Percentiles rank a stretch among this genome's conserved stretches.
phyloP scores from a whole-genome alignment of 2,329 filamentous ascomycete genomes.

The Cladosporium colombiae region DNA sequence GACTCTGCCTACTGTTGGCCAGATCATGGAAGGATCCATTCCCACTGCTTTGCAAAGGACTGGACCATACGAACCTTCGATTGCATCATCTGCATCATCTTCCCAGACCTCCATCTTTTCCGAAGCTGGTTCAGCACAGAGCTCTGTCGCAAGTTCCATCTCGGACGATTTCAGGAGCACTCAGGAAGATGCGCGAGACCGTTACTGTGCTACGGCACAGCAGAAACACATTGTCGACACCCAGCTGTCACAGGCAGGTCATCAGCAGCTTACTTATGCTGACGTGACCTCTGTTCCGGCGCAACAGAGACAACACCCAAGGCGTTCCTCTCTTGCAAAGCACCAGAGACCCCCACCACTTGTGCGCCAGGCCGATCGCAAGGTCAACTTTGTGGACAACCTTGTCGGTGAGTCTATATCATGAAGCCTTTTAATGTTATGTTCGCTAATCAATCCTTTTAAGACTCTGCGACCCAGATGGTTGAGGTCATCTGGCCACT shows the following conservation, averaged over 20 bases:
- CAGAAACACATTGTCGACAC: slow-evolving; percentile 9
- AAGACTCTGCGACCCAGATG: slow-evolving; percentile 96
- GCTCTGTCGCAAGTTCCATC: slow-evolving; percentile 59
- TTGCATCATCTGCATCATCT: slow-evolving; percentile 74
- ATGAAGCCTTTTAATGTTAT: slow-evolving; percentile 33
- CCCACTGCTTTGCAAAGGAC: slow-evolving; percentile 37
- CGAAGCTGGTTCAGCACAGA: slow-evolving; percentile 50
- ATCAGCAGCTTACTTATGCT: slow-evolving; percentile 40
- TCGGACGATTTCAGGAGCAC: slow-evolving; percentile 60
- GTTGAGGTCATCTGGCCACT: slow-evolving; percentile 97
- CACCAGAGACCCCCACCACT: slow-evolving; percentile 70
- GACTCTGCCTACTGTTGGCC: slow-evolving; percentile 28
- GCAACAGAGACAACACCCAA: slow-evolving; percentile 64
- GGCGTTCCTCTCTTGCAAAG: slow-evolving; percentile 57
- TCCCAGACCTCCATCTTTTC: slow-evolving; percentile 80
- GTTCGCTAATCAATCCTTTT: slow-evolving; percentile 30
- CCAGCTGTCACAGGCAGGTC: slow-evolving; percentile 20
- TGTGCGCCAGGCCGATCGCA: slow-evolving; percentile 84
- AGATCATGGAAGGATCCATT: slow-evolving; percentile 34
- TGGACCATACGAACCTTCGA: slow-evolving; percentile 65
- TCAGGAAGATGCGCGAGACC: slow-evolving; percentile 34
- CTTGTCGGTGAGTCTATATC: slow-evolving; percentile 80
- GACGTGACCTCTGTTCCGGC: slow-evolving; percentile 53
- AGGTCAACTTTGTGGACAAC: slow-evolving; percentile 92
- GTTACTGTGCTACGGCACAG: slow-evolving; percentile 29